Evolutionary conservation across 2,329 filamentous ascomycete species (phyloP), one percentile per base, ranked within the genome.

Genomic region (Macrophomina phaseolina): DNA sequence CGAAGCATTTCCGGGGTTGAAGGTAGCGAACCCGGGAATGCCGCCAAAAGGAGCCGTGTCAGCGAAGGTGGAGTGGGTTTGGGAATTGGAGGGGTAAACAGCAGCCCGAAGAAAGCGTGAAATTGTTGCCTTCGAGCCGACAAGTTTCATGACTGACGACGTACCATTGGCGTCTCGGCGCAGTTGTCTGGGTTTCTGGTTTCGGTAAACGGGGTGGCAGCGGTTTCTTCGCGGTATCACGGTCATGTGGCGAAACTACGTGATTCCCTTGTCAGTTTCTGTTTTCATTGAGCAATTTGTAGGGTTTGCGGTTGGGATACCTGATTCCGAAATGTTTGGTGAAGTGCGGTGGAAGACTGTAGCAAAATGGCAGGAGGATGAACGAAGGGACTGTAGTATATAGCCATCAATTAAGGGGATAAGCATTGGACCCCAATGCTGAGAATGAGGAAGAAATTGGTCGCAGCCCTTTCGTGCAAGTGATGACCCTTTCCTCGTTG

Each of bases 41-140:
- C 78, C 32, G 73, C 78, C 14, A 89, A 89, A 78, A 85, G 84
- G 72, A 77, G 82, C 34, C 83, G 84, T 69, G 73, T 80, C 67
- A 79, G 79, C 69, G 81, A 81, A 7, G 5, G 34, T 38, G 78
- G 79, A 65, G 80, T 88, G 74, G 87, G 86, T 65, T 76, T 89
- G 61, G 86, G 87, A 60, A 88, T 88, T 75, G 83, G 83, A 56
- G 78, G 77, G 46, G 66, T 77, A 62, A 45, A 40, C 48, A 56
- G 64, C n/a, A 66, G 64, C 38, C 46, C 63, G 28, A 65, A 49
- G 45, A 46, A 30, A 51, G 23, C 30, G 28, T 65, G 28, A 49
- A 12, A 36, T 1, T 28, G 56, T 14, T 28, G 23, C 42, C 40
- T 32, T 38, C n/a, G 32, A 62, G 58, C 32, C 32, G 32, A 49